phyloP scores from a whole-genome alignment of 1,139 yeast species.

The Saccharomyces hybrid region DNA sequence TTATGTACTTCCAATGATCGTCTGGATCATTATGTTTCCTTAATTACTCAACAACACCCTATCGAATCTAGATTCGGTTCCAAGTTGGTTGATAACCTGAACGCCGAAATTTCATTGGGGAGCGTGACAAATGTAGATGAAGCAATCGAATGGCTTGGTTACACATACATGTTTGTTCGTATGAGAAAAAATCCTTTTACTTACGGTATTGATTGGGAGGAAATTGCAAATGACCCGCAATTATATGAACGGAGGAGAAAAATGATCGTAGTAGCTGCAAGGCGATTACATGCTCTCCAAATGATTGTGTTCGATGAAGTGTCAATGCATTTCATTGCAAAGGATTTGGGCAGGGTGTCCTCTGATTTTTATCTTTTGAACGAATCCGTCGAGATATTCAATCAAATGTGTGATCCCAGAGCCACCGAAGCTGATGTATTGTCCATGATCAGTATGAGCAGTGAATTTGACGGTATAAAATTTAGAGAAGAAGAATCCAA shows the following conservation, averaged over 20 bases:
- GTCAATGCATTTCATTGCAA: slow-evolving; percentile 70
- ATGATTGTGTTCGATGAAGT: slow-evolving; percentile 90
- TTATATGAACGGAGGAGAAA: slow-evolving; percentile 65
- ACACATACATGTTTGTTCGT: slow-evolving; percentile 87
- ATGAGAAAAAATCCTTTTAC: slow-evolving; percentile 92
- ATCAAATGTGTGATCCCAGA: slow-evolving; percentile 69
- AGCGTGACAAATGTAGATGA: slow-evolving; percentile 92
- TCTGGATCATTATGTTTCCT: slow-evolving; percentile 76
- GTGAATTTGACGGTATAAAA: slow-evolving; percentile 87
- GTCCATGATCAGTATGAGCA: slow-evolving; percentile 84
- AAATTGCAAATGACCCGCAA: slow-evolving; percentile 73
- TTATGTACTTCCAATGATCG: slow-evolving; percentile 76
- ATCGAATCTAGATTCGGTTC: slow-evolving; percentile 78
- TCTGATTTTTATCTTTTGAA: slow-evolving; percentile 86
- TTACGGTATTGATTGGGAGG: slow-evolving; percentile 89
- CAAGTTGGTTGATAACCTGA: slow-evolving; percentile 80
- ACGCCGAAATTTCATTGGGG: slow-evolving; percentile 93
- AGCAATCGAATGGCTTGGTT: slow-evolving; percentile 94
- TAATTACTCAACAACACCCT: slow-evolving; percentile 91
- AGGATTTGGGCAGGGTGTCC: slow-evolving; percentile 89
- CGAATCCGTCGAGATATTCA: slow-evolving; percentile 83
- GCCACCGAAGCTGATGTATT: slow-evolving; percentile 92
- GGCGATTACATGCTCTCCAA: slow-evolving; percentile 72
- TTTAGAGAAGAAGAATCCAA: slow-evolving; percentile 78
- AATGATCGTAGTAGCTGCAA: slow-evolving; percentile 72